Evolutionary conservation across 345 rosid genomes (phyloP).

Genomic region (Heritiera fomes): DNA sequence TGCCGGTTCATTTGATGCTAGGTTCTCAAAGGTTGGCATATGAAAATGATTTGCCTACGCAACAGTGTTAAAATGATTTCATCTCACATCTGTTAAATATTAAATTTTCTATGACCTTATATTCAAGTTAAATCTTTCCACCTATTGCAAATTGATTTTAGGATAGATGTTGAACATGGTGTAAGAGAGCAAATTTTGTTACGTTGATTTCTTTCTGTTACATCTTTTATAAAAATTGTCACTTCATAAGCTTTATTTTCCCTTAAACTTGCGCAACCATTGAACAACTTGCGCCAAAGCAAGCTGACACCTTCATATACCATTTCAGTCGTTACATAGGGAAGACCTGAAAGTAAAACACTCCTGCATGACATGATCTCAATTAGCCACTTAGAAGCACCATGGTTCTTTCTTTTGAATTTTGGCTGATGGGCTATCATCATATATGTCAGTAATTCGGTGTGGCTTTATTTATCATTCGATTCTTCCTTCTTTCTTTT

Average conservation of each 20-base stretch:
- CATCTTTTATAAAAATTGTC: no score
- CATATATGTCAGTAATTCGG: conserved; percentile 11
- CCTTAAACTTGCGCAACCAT: background rate
- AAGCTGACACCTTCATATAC: background rate
- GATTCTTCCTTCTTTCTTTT: conserved; percentile 21
- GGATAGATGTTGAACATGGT: no score
- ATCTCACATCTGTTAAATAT: no score
- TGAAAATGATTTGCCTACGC: no score
- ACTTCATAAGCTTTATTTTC: no score
- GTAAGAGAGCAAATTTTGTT: no score
- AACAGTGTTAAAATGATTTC: no score
- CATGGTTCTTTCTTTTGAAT: background rate
- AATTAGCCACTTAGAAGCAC: conserved; percentile 1
- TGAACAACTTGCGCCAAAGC: no score
- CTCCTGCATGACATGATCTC: background rate
- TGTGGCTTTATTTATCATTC: conserved; percentile 10
- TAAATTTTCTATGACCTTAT: no score
- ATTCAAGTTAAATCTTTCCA: no score
- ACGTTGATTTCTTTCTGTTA: no score
- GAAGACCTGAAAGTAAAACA: background rate
- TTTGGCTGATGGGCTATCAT: background rate
- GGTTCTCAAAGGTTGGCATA: background rate
- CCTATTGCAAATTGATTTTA: no score
- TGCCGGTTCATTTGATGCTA: background rate
- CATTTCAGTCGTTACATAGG: background rate